Conservation (phyloP, 1,284 basidiomycete species). For the Peniophora sp. region DNA sequence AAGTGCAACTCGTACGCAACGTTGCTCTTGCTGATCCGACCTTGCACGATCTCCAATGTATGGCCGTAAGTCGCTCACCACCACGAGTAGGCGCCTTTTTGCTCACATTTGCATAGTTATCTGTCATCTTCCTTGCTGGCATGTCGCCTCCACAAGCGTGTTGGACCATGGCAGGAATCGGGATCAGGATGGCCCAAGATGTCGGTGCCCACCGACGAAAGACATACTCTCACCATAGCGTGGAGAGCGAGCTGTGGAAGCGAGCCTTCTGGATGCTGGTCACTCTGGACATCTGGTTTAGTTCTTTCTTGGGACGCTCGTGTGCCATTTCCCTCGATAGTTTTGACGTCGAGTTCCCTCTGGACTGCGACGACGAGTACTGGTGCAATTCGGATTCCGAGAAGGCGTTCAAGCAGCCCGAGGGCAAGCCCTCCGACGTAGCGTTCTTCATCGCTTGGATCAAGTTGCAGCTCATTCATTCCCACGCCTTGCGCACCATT, state of each 20-base stretch:
- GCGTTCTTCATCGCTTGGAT: slow-evolving; percentile 61
- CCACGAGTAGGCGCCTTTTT: not conserved
- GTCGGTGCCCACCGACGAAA: slow-evolving; percentile 33
- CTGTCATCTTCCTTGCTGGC: slow-evolving; percentile 31
- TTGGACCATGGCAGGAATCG: slow-evolving; percentile 46
- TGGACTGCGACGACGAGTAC: slow-evolving; percentile 82
- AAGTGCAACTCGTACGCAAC: slow-evolving; percentile 51
- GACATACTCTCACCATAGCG: slow-evolving; percentile 20
- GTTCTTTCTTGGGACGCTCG: slow-evolving; percentile 66
- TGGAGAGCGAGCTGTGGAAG: slow-evolving; percentile 48
- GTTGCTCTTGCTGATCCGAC: slow-evolving; percentile 50
- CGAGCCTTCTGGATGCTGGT: slow-evolving; percentile 68
- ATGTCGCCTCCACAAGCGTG: slow-evolving; percentile 43
- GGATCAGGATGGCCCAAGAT: slow-evolving; percentile 42
- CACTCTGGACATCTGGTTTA: slow-evolving; percentile 50
- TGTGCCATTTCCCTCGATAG: slow-evolving; percentile 78
- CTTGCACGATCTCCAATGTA: slow-evolving; percentile 64
- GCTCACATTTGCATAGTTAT: slow-evolving; percentile 18
- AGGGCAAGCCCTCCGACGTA: slow-evolving; percentile 49
- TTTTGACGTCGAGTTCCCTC: slow-evolving; percentile 68
- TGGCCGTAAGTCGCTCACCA: slow-evolving; percentile 23
- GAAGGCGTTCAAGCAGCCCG: slow-evolving; percentile 55
- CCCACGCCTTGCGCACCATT: slow-evolving; percentile 64
- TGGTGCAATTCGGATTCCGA: slow-evolving; percentile 53
- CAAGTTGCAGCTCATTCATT: slow-evolving; percentile 64